Evolutionary conservation across 2,329 filamentous ascomycete species (phyloP).

Genomic region (Penicillium sp.): DNA sequence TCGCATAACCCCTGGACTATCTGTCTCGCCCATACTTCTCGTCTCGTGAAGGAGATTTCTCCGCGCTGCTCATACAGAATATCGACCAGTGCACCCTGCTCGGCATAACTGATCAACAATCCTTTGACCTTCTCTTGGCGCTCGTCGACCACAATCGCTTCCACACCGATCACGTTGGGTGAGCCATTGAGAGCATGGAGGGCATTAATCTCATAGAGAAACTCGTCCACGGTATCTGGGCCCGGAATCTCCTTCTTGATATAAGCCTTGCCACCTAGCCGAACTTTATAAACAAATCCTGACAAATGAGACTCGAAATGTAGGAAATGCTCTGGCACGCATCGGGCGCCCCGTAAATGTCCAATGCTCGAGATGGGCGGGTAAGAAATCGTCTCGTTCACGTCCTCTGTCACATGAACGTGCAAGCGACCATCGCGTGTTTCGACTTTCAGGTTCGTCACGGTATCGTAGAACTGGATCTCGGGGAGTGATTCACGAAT

Average conservation of each 20-base stretch:
- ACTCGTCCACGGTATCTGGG: slow-evolving; percentile 91
- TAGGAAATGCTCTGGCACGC: slow-evolving; percentile 68
- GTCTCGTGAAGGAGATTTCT: slow-evolving; percentile 62
- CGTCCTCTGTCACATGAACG: slow-evolving; percentile 96
- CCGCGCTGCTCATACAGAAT: slow-evolving; percentile 75
- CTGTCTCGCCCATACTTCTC: slow-evolving; percentile 84
- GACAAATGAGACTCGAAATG: slow-evolving; percentile 89
- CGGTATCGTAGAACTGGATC: slow-evolving; percentile 92
- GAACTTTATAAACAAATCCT: slow-evolving; percentile 94
- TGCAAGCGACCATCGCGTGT: slow-evolving; percentile 83
- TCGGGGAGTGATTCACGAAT: slow-evolving; percentile 88
- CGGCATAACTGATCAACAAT: slow-evolving; percentile 80
- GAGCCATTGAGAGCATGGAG: slow-evolving; percentile 72
- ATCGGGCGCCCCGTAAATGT: slow-evolving; percentile 54
- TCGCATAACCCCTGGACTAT: slow-evolving; percentile 85
- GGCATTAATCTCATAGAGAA: slow-evolving; percentile 94
- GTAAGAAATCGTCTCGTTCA: slow-evolving; percentile 89
- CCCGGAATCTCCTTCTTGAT: slow-evolving; percentile 99
- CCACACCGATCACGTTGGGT: slow-evolving; percentile 74
- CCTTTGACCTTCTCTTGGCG: slow-evolving; percentile 71
- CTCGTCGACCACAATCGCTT: slow-evolving; percentile 83
- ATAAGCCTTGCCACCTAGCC: slow-evolving; percentile 60
- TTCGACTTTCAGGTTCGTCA: slow-evolving; percentile 91
- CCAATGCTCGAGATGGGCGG: slow-evolving; percentile 68
- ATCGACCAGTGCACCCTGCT: slow-evolving; percentile 82